phyloP scores from a whole-genome alignment of 164 flowering plant species.

The Warburgia ugandensis region DNA sequence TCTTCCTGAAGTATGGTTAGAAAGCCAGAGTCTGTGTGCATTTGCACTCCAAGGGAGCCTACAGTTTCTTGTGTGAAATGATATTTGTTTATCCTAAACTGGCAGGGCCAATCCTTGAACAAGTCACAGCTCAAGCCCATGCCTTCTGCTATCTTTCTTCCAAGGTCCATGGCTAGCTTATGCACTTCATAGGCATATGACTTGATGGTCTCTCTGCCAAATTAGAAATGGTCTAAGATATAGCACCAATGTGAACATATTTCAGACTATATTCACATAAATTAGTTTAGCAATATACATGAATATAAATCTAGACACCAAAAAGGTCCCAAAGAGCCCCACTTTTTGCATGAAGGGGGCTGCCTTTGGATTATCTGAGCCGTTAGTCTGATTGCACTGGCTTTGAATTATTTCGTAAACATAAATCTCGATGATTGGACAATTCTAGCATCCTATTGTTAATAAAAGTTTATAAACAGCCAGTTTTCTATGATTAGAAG shows the following conservation, averaged over 20 bases:
- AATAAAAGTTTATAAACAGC: too few relatives aligned
- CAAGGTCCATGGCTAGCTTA: constrained; percentile 33
- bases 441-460: too few relatives aligned
- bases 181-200: constrained; percentile 40
- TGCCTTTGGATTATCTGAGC: background rate
- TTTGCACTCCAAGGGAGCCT: constrained; percentile 43
- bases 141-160: constrained; percentile 35
- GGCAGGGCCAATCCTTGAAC: constrained; percentile 56
- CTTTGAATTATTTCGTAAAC: too few relatives aligned
- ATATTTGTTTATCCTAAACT: constrained; percentile 76
- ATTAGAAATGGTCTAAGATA: background rate
- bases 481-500: too few relatives aligned
- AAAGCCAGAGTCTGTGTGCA: constrained; percentile 78
- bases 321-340: background rate
- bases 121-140: constrained; percentile 27
- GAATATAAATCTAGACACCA: background rate
- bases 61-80: constrained; percentile 45
- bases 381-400: background rate
- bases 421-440: too few relatives aligned
- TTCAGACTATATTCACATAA: background rate
- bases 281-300: background rate
- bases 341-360: too few relatives aligned
- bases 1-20: constrained; percentile 79
- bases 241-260: background rate
- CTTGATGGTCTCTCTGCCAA: constrained; percentile 38